These are phyloP conservation scores for Eutreptiella sp. DNA, from an alignment of 208 protist species.

Conservation along the genomic window DNA sequence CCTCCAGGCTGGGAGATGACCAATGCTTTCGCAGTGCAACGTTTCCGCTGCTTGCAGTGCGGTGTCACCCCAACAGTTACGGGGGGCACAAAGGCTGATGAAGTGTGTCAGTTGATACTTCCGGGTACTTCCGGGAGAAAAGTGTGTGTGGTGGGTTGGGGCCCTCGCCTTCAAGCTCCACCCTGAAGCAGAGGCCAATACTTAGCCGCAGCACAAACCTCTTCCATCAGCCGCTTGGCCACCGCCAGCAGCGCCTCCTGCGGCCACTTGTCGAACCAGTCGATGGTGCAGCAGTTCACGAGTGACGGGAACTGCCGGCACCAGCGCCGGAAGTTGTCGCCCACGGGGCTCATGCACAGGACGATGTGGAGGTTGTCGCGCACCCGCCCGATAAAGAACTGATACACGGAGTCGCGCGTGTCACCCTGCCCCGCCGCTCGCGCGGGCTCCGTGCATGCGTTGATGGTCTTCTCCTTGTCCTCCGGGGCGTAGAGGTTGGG, in stretches of 20 bases:
- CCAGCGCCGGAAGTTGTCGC: slow-evolving; percentile 83
- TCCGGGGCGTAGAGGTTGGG: slow-evolving; percentile 91
- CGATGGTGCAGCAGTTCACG: slow-evolving; percentile 94
- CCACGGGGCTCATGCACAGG: slow-evolving; percentile 91
- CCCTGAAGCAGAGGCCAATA: too few species aligned
- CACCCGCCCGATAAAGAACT: slow-evolving; percentile 88
- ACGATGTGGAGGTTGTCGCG: slow-evolving; percentile 90
- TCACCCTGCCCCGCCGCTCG: slow-evolving; percentile 68
- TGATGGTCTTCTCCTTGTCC: slow-evolving; percentile 89
- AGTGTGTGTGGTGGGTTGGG: too few species aligned
- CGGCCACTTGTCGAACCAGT: slow-evolving; percentile 96
- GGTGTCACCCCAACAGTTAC: too few species aligned
- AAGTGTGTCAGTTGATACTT: too few species aligned
- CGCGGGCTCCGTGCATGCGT: slow-evolving; percentile 74
- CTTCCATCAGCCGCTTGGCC: slow-evolving; percentile 60
- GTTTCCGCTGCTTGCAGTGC: too few species aligned
- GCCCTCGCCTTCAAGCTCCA: too few species aligned
- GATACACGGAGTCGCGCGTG: slow-evolving; percentile 81
- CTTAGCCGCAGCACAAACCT: slow-evolving; percentile 10
- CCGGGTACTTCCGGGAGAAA: too few species aligned
- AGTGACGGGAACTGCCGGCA: slow-evolving; percentile 93
- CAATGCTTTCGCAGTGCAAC: too few species aligned
- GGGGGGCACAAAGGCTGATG: too few species aligned
- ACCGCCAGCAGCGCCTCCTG: slow-evolving; percentile 81
- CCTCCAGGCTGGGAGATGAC: too few species aligned